Evolutionary conservation across 768 basidiomycete genomes (phyloP), one percentile per base, ranked within the genome.

Genomic region (Xerocomellus dryophilus): DNA sequence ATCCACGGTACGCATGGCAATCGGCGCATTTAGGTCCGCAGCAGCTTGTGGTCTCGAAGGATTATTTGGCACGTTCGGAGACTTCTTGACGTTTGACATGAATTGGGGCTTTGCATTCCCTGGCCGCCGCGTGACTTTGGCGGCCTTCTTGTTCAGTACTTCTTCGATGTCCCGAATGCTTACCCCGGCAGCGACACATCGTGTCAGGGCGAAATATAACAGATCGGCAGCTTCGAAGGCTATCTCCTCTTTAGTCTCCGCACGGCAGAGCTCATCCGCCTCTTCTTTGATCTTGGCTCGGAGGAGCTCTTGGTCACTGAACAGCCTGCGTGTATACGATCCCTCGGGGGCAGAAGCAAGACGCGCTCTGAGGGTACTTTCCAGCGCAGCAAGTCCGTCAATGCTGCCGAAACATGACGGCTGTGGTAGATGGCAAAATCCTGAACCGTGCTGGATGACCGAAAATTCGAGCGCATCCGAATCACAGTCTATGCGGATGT

Each of bases 281-380:
- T 99, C 97, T 71, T 99, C 97, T 85, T 90, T 92, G 59, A 99
- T 93, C 77, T 99, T 99, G 47, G 93, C 87, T 43, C 78, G 81
- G 42, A 98, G 76, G n/a, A 99, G 78, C 43, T 78, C 80, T 5
- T 86, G 74, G 66, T 98, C 91, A 40, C 80, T 77, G 72, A 98
- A 97, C 25, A 99, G 74, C 49, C 92, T 77, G 47, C 80, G 83
- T 17, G 97, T 98, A 71, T 99, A 99, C 1, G 91, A 94, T 6
- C 93, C 94, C 60, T 86, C 85, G 0, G 94, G 94, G 0, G 96
- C 93, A 23, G 81, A 79, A 32, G 74, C 72, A 42, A 90, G 74
- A 39, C 97, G 82, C 2, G 85, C 81, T 51, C 77, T 76, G 15
- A 99, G 80, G 2, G 88, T 94, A 43, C 69, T 76, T 71, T 98